These are phyloP conservation scores for Meripilus lineatus DNA, from an alignment of 1,284 basidiomycete species.

Conservation along the genomic window DNA sequence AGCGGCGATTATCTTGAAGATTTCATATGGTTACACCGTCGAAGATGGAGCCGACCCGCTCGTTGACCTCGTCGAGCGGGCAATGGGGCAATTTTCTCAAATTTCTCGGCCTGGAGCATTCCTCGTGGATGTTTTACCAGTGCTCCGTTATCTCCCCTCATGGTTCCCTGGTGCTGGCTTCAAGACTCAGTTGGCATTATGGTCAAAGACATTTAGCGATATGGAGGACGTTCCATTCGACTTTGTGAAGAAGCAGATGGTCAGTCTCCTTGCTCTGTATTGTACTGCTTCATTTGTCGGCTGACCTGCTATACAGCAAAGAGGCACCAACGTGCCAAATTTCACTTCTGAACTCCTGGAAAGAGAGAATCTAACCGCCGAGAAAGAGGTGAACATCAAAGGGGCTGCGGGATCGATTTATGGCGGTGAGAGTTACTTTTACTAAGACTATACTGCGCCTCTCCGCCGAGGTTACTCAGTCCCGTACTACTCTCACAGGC, in stretches of 20 bases:
- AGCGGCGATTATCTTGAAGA: conserved; percentile 7
- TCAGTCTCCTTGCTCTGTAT: conserved; percentile 13
- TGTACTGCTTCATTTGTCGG: no score
- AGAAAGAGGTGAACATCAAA: conserved; percentile 6
- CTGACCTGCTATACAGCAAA: no score
- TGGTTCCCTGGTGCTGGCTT: conserved; percentile 22
- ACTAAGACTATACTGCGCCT: no score
- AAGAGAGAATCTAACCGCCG: conserved; percentile 7
- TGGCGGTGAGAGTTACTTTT: no score
- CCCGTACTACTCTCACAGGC: no score
- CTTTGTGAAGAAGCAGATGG: conserved; percentile 28
- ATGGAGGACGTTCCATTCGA: conserved; percentile 29
- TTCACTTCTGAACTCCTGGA: conserved; percentile 15
- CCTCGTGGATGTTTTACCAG: conserved; percentile 3
- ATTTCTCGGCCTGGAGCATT: neutral
- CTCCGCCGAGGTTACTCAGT: no score
- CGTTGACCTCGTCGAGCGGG: conserved; percentile 1
- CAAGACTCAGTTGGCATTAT: conserved; percentile 36
- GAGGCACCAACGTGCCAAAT: conserved; percentile 15
- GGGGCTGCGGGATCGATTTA: conserved; percentile 1
- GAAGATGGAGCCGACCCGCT: conserved; percentile 3
- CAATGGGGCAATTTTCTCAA: neutral
- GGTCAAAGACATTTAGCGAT: conserved; percentile 24
- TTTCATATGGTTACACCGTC: conserved; percentile 10
- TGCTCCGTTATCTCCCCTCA: neutral